Evolutionary conservation across 371 early-diverging fungal species (phyloP).

Genomic region (Haplosporangium sp.): DNA sequence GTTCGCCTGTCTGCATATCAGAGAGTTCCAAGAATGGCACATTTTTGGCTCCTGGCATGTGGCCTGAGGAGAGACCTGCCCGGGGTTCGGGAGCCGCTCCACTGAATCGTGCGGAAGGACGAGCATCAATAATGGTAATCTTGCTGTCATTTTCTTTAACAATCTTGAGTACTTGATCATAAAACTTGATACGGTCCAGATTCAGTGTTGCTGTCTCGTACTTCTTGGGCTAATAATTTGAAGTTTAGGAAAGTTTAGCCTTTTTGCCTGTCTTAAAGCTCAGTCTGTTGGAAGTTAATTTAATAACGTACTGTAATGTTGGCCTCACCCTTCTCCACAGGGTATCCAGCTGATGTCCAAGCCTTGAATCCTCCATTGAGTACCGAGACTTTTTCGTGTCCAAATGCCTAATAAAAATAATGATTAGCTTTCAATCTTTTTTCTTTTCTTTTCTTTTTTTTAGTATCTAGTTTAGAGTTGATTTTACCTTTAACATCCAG

Average conservation of each 20-base stretch:
- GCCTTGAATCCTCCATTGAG: slow-evolving; percentile 89
- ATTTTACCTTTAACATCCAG: slow-evolving; percentile 82
- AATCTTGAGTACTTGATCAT: slow-evolving; percentile 66
- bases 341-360: slow-evolving; percentile 76
- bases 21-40: slow-evolving; percentile 75
- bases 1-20: slow-evolving; percentile 55
- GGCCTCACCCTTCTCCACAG: slow-evolving; percentile 61
- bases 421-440: not conserved
- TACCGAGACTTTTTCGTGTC: slow-evolving; percentile 85
- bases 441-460: not conserved
- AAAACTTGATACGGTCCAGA: slow-evolving; percentile 64
- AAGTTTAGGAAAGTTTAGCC: not conserved
- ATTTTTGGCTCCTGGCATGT: slow-evolving; percentile 86
- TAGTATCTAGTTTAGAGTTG: not conserved
- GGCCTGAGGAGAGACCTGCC: slow-evolving; percentile 84
- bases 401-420: slow-evolving; percentile 70
- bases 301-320: slow-evolving; percentile 27
- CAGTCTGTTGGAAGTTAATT: not conserved
- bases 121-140: slow-evolving; percentile 82
- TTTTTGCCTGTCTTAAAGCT: not conserved
- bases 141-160: slow-evolving; percentile 53
- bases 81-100: slow-evolving; percentile 89
- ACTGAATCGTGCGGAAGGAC: slow-evolving; percentile 77
- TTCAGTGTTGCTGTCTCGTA: slow-evolving; percentile 63
- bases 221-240: slow-evolving; percentile 52